A percentile compares a stretch with the other conserved stretches of the same genome.
These are phyloP conservation scores for Neotropicomus parvogracilis DNA, from an alignment of 1,284 basidiomycete genomes.

Conservation along the genomic window DNA sequence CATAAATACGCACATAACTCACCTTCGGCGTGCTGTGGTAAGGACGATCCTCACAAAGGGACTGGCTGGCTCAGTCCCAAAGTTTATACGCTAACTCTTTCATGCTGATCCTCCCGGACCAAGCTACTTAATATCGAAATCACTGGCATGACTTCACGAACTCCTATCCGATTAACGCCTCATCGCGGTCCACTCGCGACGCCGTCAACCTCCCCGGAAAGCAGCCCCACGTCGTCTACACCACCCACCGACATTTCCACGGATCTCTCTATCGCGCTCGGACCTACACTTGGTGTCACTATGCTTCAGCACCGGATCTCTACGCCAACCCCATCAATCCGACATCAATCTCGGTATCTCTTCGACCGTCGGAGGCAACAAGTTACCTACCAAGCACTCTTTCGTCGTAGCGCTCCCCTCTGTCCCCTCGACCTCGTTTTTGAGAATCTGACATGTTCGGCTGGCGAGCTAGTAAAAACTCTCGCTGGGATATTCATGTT, in stretches of 20 bases:
- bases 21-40: not conserved
- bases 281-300: conserved; percentile 15
- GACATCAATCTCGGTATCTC: not conserved
- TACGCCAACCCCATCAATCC: not conserved
- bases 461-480: conserved; percentile 15
- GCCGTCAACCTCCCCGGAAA: conserved; percentile 21
- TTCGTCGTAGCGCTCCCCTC: not conserved
- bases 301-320: conserved; percentile 14
- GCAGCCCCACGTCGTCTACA: conserved; percentile 21
- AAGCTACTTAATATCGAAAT: conserved; percentile 18
- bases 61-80: conserved; percentile 33
- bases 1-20: conserved; percentile 24
- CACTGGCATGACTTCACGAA: conserved; percentile 29
- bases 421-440: conserved; percentile 3
- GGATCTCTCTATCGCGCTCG: conserved; percentile 1
- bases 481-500: conserved; percentile 19
- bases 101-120: conserved; percentile 15
- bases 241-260: conserved; percentile 15
- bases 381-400: not conserved
- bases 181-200: conserved; percentile 32
- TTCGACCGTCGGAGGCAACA: not conserved
- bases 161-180: conserved; percentile 27
- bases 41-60: conserved; percentile 18
- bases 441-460: conserved; percentile 7
- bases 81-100: conserved; percentile 18